Percentiles rank a stretch among this genome's conserved stretches.
phyloP scores from a whole-genome alignment of 306 rosid species.

The Canavalia ensiformis region DNA sequence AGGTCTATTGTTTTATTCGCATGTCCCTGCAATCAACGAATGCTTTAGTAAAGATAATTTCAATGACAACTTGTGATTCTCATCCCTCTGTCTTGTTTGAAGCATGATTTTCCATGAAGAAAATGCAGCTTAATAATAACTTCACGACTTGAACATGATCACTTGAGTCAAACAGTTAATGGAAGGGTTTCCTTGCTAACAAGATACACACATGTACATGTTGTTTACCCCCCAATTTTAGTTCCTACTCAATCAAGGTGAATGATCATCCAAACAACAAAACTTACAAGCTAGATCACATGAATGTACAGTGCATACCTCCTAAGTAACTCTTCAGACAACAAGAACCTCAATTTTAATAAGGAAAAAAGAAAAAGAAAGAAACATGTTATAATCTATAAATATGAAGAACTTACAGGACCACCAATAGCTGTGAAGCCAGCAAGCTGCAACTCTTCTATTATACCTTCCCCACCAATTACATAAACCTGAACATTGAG shows the following conservation, averaged over 20 bases:
- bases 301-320: slow-evolving; percentile 7
- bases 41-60: slow-evolving; percentile 46
- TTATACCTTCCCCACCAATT: slow-evolving; percentile 86
- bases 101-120: slow-evolving; percentile 19
- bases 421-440: slow-evolving; percentile 95
- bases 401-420: slow-evolving; percentile 66
- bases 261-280: slow-evolving; percentile 34
- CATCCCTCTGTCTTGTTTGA: slow-evolving; percentile 30
- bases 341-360: slow-evolving; percentile 10
- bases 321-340: not conserved
- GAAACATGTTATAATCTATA: not conserved
- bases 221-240: not conserved
- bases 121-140: slow-evolving; percentile 18
- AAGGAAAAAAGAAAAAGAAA: not conserved
- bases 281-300: not conserved
- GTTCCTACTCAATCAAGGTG: slow-evolving; percentile 1
- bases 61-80: slow-evolving; percentile 31
- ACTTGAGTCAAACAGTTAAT: slow-evolving; percentile 23
- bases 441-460: slow-evolving; percentile 87
- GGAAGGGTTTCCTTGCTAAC: slow-evolving; percentile 24
- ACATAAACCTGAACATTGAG: slow-evolving; percentile 78
- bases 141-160: not conserved
- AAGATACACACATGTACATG: slow-evolving; percentile 7
- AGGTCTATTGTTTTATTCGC: slow-evolving; percentile 66
- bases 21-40: slow-evolving; percentile 78